A percentile compares a stretch with the other conserved stretches of the same genome.
phyloP scores from a whole-genome alignment of 768 basidiomycete genomes.

The Leucogyrophana mollusca region DNA sequence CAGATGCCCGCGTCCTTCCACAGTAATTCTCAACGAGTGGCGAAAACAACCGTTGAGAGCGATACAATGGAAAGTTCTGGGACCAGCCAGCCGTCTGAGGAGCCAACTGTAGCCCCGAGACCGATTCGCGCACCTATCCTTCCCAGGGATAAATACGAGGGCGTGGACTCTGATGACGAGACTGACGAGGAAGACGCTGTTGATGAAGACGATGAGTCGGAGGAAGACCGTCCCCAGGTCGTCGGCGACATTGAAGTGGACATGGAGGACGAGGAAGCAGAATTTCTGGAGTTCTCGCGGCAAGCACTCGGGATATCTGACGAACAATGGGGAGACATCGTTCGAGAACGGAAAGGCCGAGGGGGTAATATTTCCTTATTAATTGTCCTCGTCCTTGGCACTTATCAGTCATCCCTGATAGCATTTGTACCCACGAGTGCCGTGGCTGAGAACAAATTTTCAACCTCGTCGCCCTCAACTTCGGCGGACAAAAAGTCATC shows the following conservation, averaged over 20 bases:
- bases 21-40: slow-evolving; percentile 66
- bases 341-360: slow-evolving; percentile 70
- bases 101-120: slow-evolving; percentile 26
- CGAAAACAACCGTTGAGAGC: slow-evolving; percentile 42
- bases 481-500: slow-evolving; percentile 9
- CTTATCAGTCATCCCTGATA: slow-evolving; percentile 22
- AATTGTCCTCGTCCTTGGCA: not conserved
- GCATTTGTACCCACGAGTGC: slow-evolving; percentile 55
- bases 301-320: slow-evolving; percentile 88
- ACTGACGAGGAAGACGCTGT: slow-evolving; percentile 60
- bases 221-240: slow-evolving; percentile 81
- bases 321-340: slow-evolving; percentile 86
- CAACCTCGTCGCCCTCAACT: not conserved
- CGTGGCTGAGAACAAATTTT: slow-evolving; percentile 7
- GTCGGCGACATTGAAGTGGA: slow-evolving; percentile 85
- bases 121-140: slow-evolving; percentile 77
- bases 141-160: slow-evolving; percentile 83
- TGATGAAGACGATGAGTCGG: slow-evolving; percentile 57
- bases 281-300: slow-evolving; percentile 93
- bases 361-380: slow-evolving; percentile 62
- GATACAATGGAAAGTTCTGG: slow-evolving; percentile 36
- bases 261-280: slow-evolving; percentile 91
- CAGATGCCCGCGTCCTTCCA: slow-evolving; percentile 75
- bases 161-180: slow-evolving; percentile 91
- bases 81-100: not conserved